Evolutionary conservation across 345 rosid species (phyloP), one percentile per base, ranked within the genome.

Genomic region (Citrus maxima): DNA sequence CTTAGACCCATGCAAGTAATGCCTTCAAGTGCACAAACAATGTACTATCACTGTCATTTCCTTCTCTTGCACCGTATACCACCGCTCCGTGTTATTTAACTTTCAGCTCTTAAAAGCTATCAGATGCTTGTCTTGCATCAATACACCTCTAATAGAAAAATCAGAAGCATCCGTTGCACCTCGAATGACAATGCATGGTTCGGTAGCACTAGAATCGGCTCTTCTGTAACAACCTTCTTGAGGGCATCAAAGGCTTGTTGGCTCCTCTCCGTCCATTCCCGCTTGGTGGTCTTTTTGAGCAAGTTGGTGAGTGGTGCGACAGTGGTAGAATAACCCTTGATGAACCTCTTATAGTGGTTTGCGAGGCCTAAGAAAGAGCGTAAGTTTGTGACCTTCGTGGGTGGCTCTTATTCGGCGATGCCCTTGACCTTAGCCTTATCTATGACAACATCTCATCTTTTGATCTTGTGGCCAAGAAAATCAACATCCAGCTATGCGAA

Each of bases 111-210:
- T 16, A 24, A 24, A 60, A 1, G 12, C 30, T 0, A 60, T 60
- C 0, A 0, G 18, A 12, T 60, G 14, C 0, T 3, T 0, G 0
- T 0, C 14, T 24, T 60, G 32, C 30, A 24, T 60, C 12, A 60
- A 1, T 0, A 60, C 2, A 10, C 64, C 64, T 0, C 6, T 1
- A 9, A 60, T 24, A 24, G 2, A 1, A 60, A 24, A 60, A n/a
- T 25, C 0, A 1, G 0, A 24, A 7, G 27, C 30, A 60, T 60
- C 0, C 5, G 0, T 10, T 60, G 18, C 2, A 9, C 18, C 3
- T 60, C 0, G 0, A 59, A 59, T 7, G 28, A 6, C 0, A 27
- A 12, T 1, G 5, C 2, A 4, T 32, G 9, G 24, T 64, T 64
- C 0, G 67, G 77, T 2, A 79, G 38, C 1, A 37, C 56, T 8